phyloP scores from a whole-genome alignment of 1,139 yeast genomes.

The Zygoascus meyerae region DNA sequence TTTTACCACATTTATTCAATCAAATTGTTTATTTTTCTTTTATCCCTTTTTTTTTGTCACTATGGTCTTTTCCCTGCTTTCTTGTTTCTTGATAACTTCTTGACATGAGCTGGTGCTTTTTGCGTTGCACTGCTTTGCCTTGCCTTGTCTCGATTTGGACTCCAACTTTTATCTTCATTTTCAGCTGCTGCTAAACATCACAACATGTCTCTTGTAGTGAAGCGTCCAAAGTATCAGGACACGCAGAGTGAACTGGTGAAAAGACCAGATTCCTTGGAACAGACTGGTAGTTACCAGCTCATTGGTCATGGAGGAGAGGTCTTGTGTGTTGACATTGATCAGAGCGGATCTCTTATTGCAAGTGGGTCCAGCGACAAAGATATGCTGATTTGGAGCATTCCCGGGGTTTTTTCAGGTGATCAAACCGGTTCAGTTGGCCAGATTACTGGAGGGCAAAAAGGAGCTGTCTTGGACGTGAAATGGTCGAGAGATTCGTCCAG shows the following conservation, averaged over 20 bases:
- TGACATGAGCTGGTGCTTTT: too few species aligned
- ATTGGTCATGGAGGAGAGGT: constrained; percentile 29
- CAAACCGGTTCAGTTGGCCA: constrained; percentile 31
- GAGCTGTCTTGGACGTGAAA: constrained; percentile 43
- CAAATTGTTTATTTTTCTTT: too few species aligned
- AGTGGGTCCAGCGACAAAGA: constrained; percentile 32
- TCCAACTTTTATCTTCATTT: background rate
- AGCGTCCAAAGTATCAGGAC: constrained; percentile 7
- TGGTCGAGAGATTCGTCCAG: constrained; percentile 42
- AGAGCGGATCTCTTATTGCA: constrained; percentile 31
- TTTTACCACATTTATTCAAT: too few species aligned
- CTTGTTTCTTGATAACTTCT: too few species aligned
- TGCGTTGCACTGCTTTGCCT: too few species aligned
- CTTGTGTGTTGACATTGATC: constrained; percentile 30
- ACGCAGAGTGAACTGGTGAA: background rate
- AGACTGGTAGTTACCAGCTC: constrained; percentile 13
- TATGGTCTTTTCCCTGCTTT: too few species aligned
- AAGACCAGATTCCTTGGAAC: background rate
- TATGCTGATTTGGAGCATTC: constrained; percentile 42
- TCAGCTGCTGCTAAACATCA: background rate
- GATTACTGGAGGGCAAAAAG: constrained; percentile 42
- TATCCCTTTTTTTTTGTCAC: too few species aligned
- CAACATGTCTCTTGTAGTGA: constrained; percentile 10
- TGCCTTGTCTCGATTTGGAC: too few species aligned
- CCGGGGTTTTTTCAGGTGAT: constrained; percentile 26